phyloP scores from a whole-genome alignment of 2,329 filamentous ascomycete genomes.

The Neoscytalidium dimidiatum region DNA sequence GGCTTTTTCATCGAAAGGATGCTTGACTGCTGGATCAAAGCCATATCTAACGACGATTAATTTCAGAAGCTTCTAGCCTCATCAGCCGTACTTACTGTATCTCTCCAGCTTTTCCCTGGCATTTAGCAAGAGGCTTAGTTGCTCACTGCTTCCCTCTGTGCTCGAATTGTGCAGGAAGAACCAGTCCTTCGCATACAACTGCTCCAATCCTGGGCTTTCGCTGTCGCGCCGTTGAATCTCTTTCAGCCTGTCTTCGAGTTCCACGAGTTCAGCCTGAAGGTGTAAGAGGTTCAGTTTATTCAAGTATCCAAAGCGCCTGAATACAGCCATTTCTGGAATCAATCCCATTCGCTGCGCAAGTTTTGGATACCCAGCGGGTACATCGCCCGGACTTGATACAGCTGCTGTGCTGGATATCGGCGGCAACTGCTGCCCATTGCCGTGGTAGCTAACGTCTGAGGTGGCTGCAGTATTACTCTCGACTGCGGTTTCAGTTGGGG shows the following conservation, averaged over 20 bases:
- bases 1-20: conserved; percentile 19
- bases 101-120: not conserved
- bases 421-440: not conserved
- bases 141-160: not conserved
- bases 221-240: not conserved
- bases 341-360: not conserved
- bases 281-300: conserved; percentile 4
- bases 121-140: not conserved
- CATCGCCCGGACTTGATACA: not conserved
- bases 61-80: not conserved
- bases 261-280: conserved; percentile 7
- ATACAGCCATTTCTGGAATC: not conserved
- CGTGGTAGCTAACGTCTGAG: not conserved
- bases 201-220: not conserved
- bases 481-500: not conserved
- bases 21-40: conserved; percentile 20
- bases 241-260: not conserved
- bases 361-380: conserved; percentile 6
- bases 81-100: conserved; percentile 3
- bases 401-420: too few relatives aligned
- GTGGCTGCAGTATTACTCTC: not conserved
- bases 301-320: not conserved
- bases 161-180: not conserved
- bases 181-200: not conserved
- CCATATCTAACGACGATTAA: not conserved